Conservation (phyloP, 208 protist genomes). For the Leptomonas seymouri region DNA sequence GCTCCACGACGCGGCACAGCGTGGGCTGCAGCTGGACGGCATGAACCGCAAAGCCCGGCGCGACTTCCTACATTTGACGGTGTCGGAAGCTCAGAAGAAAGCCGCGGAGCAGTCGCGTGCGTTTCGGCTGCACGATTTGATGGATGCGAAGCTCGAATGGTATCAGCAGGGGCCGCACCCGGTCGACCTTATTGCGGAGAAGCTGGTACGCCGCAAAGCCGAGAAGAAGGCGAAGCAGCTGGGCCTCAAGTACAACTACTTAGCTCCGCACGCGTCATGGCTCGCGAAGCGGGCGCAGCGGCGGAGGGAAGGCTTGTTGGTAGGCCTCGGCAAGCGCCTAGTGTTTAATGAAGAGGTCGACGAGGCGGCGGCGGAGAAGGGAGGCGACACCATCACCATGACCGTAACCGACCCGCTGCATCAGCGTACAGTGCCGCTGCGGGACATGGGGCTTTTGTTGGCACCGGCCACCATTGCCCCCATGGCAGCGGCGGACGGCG, state of each 20-base stretch:
- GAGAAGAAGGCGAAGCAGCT: constrained; percentile 82
- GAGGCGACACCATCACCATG: neutral
- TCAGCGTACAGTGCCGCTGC: constrained; percentile 39
- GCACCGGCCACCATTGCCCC: neutral
- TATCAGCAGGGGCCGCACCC: constrained; percentile 90
- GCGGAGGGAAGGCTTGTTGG: constrained; percentile 67
- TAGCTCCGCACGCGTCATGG: constrained; percentile 87
- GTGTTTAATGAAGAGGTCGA: constrained; percentile 60
- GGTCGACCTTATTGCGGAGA: constrained; percentile 86
- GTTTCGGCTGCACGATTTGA: constrained; percentile 81
- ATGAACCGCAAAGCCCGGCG: constrained; percentile 87
- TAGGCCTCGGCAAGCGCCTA: constrained; percentile 69
- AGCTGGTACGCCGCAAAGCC: constrained; percentile 79
- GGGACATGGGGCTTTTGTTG: constrained; percentile 37
- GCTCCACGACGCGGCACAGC: constrained; percentile 56
- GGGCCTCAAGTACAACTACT: constrained; percentile 85
- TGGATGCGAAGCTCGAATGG: constrained; percentile 85
- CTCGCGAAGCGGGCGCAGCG: constrained; percentile 68
- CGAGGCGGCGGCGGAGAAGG: neutral
- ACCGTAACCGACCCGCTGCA: constrained; percentile 60
- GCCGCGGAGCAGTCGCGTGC: constrained; percentile 64
- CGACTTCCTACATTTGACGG: constrained; percentile 72
- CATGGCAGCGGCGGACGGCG: constrained; percentile 2
- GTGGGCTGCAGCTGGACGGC: constrained; percentile 75
- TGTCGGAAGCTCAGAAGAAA: constrained; percentile 61